Conservation (phyloP, 1,139 yeast genomes). For the Pneumocystis murina region DNA sequence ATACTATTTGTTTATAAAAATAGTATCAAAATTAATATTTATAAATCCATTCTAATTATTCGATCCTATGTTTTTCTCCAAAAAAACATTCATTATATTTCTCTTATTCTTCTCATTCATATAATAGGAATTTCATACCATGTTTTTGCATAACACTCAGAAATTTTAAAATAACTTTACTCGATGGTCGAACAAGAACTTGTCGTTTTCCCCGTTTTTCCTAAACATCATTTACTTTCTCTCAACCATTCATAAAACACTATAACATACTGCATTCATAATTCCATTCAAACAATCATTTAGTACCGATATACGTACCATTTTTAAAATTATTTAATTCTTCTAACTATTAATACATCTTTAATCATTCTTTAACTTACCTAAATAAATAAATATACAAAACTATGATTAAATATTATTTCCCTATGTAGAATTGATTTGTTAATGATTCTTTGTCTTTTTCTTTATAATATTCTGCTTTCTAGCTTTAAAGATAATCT, state of each 20-base stretch:
- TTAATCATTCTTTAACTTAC: background rate
- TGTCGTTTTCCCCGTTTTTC: constrained; percentile 99
- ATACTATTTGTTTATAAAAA: too few species aligned
- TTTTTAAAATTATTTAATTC: constrained; percentile 24
- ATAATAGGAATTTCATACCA: constrained; percentile 29
- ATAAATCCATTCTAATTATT: too few species aligned
- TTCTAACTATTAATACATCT: background rate
- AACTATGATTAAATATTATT: background rate
- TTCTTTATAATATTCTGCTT: too few species aligned
- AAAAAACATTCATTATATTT: too few species aligned
- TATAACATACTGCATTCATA: constrained; percentile 55
- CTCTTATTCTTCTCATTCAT: too few species aligned
- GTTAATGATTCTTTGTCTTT: too few species aligned
- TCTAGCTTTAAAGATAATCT: too few species aligned
- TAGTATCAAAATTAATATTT: too few species aligned
- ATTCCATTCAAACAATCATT: constrained; percentile 98
- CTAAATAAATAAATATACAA: too few species aligned
- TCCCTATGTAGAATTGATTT: background rate
- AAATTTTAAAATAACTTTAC: constrained; percentile 95
- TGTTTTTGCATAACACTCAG: constrained; percentile 96
- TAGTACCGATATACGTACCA: constrained; percentile 98
- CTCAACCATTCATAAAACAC: background rate
- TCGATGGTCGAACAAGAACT: constrained; percentile 95
- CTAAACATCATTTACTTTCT: background rate
- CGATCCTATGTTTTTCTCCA: too few species aligned